Percentiles rank a stretch among this genome's conserved stretches.
These are phyloP conservation scores for Eutypella sp. DNA, from an alignment of 2,329 filamentous ascomycete genomes.

Conservation along the genomic window DNA sequence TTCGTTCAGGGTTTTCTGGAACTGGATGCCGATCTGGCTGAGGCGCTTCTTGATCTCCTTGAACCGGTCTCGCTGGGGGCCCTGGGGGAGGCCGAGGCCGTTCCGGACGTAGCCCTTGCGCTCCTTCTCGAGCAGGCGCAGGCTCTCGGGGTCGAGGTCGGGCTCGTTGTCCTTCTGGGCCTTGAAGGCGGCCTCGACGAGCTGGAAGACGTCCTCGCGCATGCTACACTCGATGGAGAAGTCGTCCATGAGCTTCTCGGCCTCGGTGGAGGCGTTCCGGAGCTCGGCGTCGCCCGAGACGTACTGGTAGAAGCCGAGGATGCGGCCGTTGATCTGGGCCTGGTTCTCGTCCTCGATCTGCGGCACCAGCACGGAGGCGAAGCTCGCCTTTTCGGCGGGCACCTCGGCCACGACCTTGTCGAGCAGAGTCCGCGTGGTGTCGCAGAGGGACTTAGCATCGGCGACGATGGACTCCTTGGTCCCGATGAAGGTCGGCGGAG, in stretches of 20 bases:
- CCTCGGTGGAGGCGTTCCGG: constrained; percentile 70
- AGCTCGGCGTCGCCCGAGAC: constrained; percentile 65
- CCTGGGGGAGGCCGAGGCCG: constrained; percentile 66
- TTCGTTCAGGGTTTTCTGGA: constrained; percentile 77
- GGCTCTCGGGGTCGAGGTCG: constrained; percentile 61
- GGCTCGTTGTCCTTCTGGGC: constrained; percentile 49
- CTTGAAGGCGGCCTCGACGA: constrained; percentile 55
- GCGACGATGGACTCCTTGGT: constrained; percentile 64
- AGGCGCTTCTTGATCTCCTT: constrained; percentile 82
- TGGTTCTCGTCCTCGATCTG: constrained; percentile 70
- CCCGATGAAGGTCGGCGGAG: constrained; percentile 71
- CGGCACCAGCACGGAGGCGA: constrained; percentile 54
- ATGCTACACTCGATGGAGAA: constrained; percentile 74
- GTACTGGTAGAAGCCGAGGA: constrained; percentile 76
- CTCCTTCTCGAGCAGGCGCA: constrained; percentile 71
- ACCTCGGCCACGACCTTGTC: constrained; percentile 64
- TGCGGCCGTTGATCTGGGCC: constrained; percentile 54
- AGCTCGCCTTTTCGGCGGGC: constrained; percentile 46
- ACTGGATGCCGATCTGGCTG: constrained; percentile 67
- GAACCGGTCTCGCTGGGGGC: constrained; percentile 69
- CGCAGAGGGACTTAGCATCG: constrained; percentile 63
- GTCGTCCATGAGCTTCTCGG: constrained; percentile 70
- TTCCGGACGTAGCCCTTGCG: constrained; percentile 73
- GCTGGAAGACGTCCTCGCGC: constrained; percentile 74
- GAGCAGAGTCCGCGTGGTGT: constrained; percentile 55